These are phyloP conservation scores for Plasmodium yoelii DNA, from an alignment of 169 alveolate genomes.

Conservation along the genomic window DNA sequence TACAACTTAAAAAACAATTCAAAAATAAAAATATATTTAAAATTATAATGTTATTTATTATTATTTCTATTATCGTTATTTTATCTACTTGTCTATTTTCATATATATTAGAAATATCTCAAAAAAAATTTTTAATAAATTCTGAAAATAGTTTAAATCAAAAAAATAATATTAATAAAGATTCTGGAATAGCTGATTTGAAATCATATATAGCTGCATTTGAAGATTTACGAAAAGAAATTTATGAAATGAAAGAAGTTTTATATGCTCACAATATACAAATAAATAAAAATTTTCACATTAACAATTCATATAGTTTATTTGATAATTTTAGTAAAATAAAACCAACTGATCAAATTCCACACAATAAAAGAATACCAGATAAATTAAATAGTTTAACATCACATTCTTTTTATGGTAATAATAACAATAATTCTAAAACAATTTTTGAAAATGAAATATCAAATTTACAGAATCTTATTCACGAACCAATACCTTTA, in stretches of 20 bases:
- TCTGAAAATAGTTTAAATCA: slow-evolving; percentile 12
- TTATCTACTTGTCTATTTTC: slow-evolving; percentile 48
- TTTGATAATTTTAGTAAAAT: slow-evolving; percentile 46
- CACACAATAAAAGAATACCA: slow-evolving; percentile 12
- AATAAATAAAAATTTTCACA: slow-evolving; percentile 36
- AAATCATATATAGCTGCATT: slow-evolving; percentile 53
- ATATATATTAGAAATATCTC: slow-evolving; percentile 43
- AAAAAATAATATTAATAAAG: slow-evolving; percentile 16
- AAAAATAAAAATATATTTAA: slow-evolving; percentile 23
- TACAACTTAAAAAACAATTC: slow-evolving; percentile 52
- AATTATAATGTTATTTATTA: slow-evolving; percentile 21
- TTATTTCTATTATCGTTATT: slow-evolving; percentile 29
- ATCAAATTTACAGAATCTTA: neutral
- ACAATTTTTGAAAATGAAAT: neutral
- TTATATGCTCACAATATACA: slow-evolving; percentile 42
- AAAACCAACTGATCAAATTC: slow-evolving; percentile 25
- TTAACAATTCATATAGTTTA: slow-evolving; percentile 30
- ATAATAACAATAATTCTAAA: neutral
- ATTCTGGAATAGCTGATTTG: slow-evolving; percentile 19
- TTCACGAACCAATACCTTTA: neutral
- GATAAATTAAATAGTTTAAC: slow-evolving; percentile 37
- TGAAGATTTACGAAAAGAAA: slow-evolving; percentile 66
- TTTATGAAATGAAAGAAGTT: slow-evolving; percentile 61
- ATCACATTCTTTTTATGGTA: slow-evolving; percentile 23
- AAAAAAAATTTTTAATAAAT: slow-evolving; percentile 21